Evolutionary conservation across 2,329 filamentous ascomycete genomes (phyloP), one percentile per base, ranked within the genome.

Genomic region (Sphaerulina populicola): DNA sequence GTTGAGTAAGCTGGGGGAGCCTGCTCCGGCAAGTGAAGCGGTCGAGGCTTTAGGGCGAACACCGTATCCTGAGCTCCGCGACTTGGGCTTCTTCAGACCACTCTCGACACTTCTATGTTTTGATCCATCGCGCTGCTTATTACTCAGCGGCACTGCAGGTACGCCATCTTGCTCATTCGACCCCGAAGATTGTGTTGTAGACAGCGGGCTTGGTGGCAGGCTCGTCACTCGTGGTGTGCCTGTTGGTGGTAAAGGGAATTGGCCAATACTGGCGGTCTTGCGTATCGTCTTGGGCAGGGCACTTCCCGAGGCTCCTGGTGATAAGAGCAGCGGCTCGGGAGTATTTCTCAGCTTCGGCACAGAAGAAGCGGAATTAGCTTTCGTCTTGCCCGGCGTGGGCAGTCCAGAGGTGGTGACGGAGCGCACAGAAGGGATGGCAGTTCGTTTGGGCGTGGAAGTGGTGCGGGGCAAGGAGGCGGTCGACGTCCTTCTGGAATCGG

Each of bases 251-350:
- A 94, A 86, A 29, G 91, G 91, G 64, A 97, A 96, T 1, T 88
- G 84, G 65, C 90, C 91, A 64, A 96, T 94, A 75, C 90, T 96
- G 63, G 94, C 85, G 1, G 86, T 86, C 70, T 94, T 94, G 56
- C 89, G 82, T 49, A 96, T 70, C 1, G 83, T 81, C 68, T 83
- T 90, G 23, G 58, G 58, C n/a, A 58, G 36, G 10, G 47, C 56
- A 31, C 48, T 42, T 44, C 47, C 43, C 1, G 53, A 37, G 38
- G 44, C 36, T 12, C 47, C 47, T n/a, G 54, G 51, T 18, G 54
- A 54, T 10, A 51, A 50, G 6, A 44, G 43, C 9, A 52, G 50
- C 29, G 49, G 37, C 23, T 56, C 50, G 4, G 79, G 74, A 27
- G 63, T 62, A 10, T 72, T 72, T 36, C 66, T 66, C 10, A 74